These are phyloP conservation scores for Rhododendron griersonianum DNA, from an alignment of 148 eudicot genomes.

Conservation along the genomic window DNA sequence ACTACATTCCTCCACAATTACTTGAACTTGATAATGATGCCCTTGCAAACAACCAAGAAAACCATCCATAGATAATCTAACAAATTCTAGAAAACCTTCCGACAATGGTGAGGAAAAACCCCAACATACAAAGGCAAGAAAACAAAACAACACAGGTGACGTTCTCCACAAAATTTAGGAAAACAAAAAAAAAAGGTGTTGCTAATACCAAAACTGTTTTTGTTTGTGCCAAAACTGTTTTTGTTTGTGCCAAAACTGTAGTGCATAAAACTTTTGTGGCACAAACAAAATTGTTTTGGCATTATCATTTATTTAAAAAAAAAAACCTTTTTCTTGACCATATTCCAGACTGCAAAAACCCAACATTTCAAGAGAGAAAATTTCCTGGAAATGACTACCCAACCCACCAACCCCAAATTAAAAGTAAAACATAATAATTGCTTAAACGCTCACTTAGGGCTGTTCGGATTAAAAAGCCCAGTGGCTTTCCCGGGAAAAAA, in stretches of 20 bases:
- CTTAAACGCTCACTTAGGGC: background rate
- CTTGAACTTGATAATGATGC: background rate
- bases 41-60: background rate
- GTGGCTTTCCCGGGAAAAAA: too few species aligned
- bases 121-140: background rate
- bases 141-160: background rate
- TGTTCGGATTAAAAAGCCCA: too few species aligned
- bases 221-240: too few species aligned
- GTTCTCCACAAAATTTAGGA: background rate
- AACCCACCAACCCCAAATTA: background rate
- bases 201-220: too few species aligned
- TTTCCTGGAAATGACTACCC: background rate
- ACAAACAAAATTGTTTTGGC: too few species aligned
- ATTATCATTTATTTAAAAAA: too few species aligned
- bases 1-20: background rate
- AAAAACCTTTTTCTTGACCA: too few species aligned
- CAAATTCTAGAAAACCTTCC: background rate
- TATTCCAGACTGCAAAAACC: background rate
- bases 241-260: too few species aligned
- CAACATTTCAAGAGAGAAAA: background rate
- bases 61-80: background rate
- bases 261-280: too few species aligned
- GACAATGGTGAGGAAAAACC: background rate
- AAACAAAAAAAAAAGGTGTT: too few species aligned
- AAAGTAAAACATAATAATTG: background rate